These are phyloP conservation scores for Mucor piriformis DNA, from an alignment of 371 early-diverging fungal species.

Conservation along the genomic window DNA sequence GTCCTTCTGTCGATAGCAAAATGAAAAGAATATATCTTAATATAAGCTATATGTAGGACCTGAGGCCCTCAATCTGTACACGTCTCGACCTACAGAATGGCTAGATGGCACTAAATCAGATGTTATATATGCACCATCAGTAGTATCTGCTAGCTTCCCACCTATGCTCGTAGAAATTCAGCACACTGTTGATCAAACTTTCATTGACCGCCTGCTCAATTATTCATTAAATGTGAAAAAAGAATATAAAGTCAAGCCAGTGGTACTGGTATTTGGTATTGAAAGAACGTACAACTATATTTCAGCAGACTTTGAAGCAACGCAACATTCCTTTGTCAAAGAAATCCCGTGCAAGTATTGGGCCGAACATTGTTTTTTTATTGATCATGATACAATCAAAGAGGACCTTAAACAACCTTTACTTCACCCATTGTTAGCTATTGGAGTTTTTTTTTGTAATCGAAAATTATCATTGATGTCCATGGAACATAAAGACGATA, in stretches of 20 bases:
- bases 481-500: slow-evolving; percentile 19
- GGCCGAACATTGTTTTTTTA: background rate
- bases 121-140: slow-evolving; percentile 4
- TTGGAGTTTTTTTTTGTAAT: slow-evolving; percentile 17
- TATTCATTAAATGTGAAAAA: slow-evolving; percentile 2
- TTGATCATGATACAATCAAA: background rate
- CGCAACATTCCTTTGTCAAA: background rate
- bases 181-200: background rate
- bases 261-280: slow-evolving; percentile 7
- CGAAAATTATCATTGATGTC: slow-evolving; percentile 14
- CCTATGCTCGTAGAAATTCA: slow-evolving; percentile 13
- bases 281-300: background rate
- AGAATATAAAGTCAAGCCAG: slow-evolving; percentile 1
- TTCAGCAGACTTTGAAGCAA: background rate
- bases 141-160: background rate
- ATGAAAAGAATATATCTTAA: background rate
- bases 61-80: background rate
- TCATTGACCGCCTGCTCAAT: slow-evolving; percentile 5
- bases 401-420: background rate
- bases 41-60: background rate
- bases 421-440: slow-evolving; percentile 6
- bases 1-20: background rate
- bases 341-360: background rate
- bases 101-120: slow-evolving; percentile 1
- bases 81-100: background rate